Base-by-base conservation (phyloP, 768 basidiomycete species). In the Hortiboletus campestris region DNA sequence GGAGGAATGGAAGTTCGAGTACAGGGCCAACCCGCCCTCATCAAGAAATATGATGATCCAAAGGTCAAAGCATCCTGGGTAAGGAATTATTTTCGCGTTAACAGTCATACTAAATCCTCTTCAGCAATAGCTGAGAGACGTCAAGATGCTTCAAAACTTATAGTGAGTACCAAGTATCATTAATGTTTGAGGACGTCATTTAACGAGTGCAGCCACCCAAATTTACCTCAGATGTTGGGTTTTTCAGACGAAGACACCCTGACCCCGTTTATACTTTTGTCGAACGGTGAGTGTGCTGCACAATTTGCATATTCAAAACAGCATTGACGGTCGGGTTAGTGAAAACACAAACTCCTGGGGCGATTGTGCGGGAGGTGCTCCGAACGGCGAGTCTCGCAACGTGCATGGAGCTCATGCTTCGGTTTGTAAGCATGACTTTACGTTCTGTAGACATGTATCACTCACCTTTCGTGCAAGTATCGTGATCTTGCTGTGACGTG, bases 211-310 rank as follows among this genome's bases (percentile, higher is more conserved):
- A 80, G 81, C 56, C 81, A 81, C 53, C 78, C 80, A 17, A 81
- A 79, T 59, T 64, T 83, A 22, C 81, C 82, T 0, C 80, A 82
- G 61, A 75, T 83, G 73, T 56, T 80, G 8, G 80, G 81, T 2
- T 78, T 78, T 59, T 82, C 80, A 0, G 66, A 75, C 14, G 75
- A 75, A 16, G 69, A 75, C 35, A 67, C 76, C 0, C 74, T 74
- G 2, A 79, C 77, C 0, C 80, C 79, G 0, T 82, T 82, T 57
- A 78, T 83, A 48, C 56, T 82, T n/a, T 63, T 83, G 20, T 78
- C 80, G 1, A 78, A 78, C 49, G 78, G 81, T 79, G 49, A 54
- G 43, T 31, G 13, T 1, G 6, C 4, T 28, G 22, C 40, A 9
- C 4, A 19, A 20, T 17, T 16, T 48, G 22, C 13, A 25, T 28